phyloP scores from a whole-genome alignment of 2,329 filamentous ascomycete genomes.

The Stemphylium lycopersici region DNA sequence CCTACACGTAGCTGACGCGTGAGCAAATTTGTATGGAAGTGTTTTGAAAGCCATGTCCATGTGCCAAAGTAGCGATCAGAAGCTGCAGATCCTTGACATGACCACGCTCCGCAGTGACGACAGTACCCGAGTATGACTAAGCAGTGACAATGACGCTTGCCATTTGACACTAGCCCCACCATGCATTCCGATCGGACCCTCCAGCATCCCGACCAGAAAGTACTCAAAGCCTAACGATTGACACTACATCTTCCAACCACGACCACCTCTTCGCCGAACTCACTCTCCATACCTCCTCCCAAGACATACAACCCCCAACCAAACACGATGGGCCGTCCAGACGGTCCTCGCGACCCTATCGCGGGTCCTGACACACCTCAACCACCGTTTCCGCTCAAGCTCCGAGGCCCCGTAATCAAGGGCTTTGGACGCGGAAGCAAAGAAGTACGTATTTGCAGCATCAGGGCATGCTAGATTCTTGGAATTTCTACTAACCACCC shows the following conservation, averaged over 20 bases:
- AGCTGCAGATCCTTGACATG: background rate
- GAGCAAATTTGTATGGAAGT: too few relatives aligned
- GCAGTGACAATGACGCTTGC: constrained; percentile 7
- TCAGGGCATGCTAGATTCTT: background rate
- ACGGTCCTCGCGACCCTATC: constrained; percentile 53
- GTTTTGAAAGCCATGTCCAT: too few relatives aligned
- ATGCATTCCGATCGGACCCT: constrained; percentile 21
- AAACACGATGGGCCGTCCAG: constrained; percentile 32
- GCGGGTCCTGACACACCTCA: constrained; percentile 75
- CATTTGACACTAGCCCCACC: constrained; percentile 15
- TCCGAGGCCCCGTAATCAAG: constrained; percentile 86
- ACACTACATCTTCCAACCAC: background rate
- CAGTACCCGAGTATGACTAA: constrained; percentile 13
- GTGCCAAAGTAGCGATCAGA: too few relatives aligned
- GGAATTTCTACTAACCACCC: background rate
- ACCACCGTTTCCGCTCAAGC: constrained; percentile 78
- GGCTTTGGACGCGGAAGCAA: constrained; percentile 94
- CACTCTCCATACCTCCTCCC: background rate
- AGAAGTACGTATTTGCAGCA: constrained; percentile 64
- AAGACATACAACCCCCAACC: background rate
- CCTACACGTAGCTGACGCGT: too few relatives aligned
- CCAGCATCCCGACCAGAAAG: constrained; percentile 17
- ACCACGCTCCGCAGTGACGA: background rate
- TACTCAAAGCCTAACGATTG: constrained; percentile 12
- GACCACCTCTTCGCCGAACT: background rate